Conservation (phyloP, 768 basidiomycete species). For the Coprinellus micaceus region DNA sequence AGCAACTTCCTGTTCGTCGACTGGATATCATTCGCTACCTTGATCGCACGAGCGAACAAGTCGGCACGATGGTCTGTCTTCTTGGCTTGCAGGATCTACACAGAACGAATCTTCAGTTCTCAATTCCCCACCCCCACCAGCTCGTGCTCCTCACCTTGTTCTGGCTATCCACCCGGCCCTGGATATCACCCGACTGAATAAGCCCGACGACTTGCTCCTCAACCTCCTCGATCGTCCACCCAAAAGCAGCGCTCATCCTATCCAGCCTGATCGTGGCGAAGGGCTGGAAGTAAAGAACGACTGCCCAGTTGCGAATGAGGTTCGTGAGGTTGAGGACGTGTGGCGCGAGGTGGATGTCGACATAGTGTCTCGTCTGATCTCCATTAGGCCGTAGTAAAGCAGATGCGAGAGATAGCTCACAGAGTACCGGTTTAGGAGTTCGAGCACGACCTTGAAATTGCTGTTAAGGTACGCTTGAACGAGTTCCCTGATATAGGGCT, state of each 20-base stretch:
- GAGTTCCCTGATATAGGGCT: constrained; percentile 83
- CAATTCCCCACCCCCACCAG: neutral
- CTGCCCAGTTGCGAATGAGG: constrained; percentile 71
- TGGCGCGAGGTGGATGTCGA: constrained; percentile 72
- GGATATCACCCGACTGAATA: constrained; percentile 74
- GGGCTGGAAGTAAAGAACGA: constrained; percentile 88
- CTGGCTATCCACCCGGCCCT: constrained; percentile 83
- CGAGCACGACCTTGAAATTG: constrained; percentile 80
- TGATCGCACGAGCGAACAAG: constrained; percentile 72
- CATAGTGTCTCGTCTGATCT: constrained; percentile 66
- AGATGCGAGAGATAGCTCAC: constrained; percentile 35
- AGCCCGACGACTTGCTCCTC: constrained; percentile 72
- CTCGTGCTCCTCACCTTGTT: constrained; percentile 59
- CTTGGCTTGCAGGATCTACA: constrained; percentile 74
- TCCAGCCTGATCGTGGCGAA: constrained; percentile 82
- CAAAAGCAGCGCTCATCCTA: constrained; percentile 84
- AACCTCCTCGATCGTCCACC: constrained; percentile 69
- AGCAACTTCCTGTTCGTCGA: constrained; percentile 72
- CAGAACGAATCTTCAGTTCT: neutral
- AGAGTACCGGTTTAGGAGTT: constrained; percentile 67
- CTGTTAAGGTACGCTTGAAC: constrained; percentile 83
- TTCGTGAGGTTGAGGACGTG: constrained; percentile 66
- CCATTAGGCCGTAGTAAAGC: neutral
- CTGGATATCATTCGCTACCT: constrained; percentile 68
- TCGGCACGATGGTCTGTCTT: constrained; percentile 76